Evolutionary conservation across 176 grass and related monocot genomes (phyloP), one percentile per base, ranked within the genome.

Genomic region (Hordeum marinum): DNA sequence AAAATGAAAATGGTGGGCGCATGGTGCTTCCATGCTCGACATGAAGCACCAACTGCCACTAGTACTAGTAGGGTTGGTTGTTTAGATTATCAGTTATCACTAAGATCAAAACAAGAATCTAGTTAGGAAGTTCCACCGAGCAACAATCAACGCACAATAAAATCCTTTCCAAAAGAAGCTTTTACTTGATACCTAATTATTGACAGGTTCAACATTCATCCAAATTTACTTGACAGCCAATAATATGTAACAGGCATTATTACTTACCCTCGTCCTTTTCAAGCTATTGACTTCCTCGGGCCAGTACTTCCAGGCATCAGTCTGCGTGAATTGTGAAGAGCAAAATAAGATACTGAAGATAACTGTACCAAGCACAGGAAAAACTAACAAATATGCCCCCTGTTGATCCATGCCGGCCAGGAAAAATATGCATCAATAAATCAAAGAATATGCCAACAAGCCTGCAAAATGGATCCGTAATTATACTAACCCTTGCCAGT

Each of bases 201-300:
- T 75, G 45, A 75, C 54, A 75, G 26, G 15, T 54, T 75, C 50
- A 21, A 45, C 32, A 26, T 34, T 54, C 45, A 75, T 32, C 26
- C 18, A 75, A 75, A 75, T 75, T 48, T 29, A 75, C 25, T 75
- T 54, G 72, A 82, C 61, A 82, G 48, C 2, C 40, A 66, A 84
- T 65, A 54, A 78, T 21, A 57, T 57, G 52, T 9, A 57, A 57
- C 52, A 57, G 52, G 52, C 48, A 52, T 52, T 57, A 57, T 57
- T 57, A 90, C 93, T 92, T 48, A 98, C 97, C 91, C 97, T 92
- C 91, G 83, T 96, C 77, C 85, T 85, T 83, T 96, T 99, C 86
- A 96, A 84, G 88, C 62, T 89, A 55, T 91, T 96, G 20, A 92
- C 74, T 78, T 99, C 97, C 84, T 99, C 97, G 9, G 79, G 80